Percentiles rank a stretch among this genome's conserved stretches.
Conservation (phyloP, 495 filamentous ascomycete species). For the Podospora pseudoanserina region DNA sequence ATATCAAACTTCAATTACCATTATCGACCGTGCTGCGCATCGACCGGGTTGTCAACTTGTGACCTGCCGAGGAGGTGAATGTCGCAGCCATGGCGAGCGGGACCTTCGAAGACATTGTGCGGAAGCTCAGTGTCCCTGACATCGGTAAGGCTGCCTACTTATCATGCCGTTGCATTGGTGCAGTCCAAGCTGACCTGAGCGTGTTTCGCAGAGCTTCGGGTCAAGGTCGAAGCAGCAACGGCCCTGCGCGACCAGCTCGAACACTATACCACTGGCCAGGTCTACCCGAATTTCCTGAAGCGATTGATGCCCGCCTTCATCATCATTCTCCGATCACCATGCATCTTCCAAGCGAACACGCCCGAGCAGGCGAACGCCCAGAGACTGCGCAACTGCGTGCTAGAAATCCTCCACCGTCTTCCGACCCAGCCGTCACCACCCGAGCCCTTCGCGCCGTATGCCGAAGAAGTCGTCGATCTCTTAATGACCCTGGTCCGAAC, state of each 20-base stretch:
- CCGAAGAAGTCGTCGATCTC: constrained; percentile 78
- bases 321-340: constrained; percentile 75
- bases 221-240: constrained; percentile 70
- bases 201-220: constrained; percentile 59
- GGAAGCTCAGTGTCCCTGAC: constrained; percentile 50
- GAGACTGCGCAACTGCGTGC: constrained; percentile 84
- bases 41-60: constrained; percentile 14
- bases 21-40: background rate
- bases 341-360: constrained; percentile 85
- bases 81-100: constrained; percentile 49
- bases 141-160: constrained; percentile 39
- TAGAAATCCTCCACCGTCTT: constrained; percentile 91
- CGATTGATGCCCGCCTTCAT: constrained; percentile 89
- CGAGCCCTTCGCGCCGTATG: constrained; percentile 82
- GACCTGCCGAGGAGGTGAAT: constrained; percentile 24
- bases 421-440: constrained; percentile 64
- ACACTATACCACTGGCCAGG: constrained; percentile 50
- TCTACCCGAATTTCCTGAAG: constrained; percentile 73
- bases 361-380: constrained; percentile 69
- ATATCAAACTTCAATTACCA: background rate
- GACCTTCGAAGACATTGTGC: constrained; percentile 51
- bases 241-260: constrained; percentile 85
- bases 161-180: background rate
- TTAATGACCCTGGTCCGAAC: constrained; percentile 80
- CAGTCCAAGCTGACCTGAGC: background rate